These are phyloP conservation scores for Raddia guianensis DNA, from an alignment of 176 grass and related monocot species.

Conservation along the genomic window DNA sequence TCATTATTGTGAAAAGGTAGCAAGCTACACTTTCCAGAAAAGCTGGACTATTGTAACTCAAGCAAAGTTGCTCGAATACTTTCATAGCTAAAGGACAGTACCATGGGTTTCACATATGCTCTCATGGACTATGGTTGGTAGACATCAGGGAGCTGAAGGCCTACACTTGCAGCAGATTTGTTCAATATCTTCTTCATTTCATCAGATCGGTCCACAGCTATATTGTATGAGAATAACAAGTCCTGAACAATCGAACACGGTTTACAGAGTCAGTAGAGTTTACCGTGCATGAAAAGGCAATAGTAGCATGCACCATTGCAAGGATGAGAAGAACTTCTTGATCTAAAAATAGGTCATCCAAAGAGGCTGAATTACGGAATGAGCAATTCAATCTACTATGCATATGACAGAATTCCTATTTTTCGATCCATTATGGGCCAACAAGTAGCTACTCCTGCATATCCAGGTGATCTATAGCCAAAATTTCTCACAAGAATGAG, in stretches of 20 bases:
- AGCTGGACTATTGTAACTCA: slow-evolving; percentile 5
- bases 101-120: not conserved
- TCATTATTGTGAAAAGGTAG: slow-evolving; percentile 12
- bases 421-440: too few relatives aligned
- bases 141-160: slow-evolving; percentile 82
- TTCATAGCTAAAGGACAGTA: slow-evolving; percentile 6
- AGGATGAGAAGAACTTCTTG: too few relatives aligned
- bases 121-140: slow-evolving; percentile 55
- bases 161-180: slow-evolving; percentile 97
- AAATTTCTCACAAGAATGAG: too few relatives aligned
- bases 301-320: too few relatives aligned
- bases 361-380: too few relatives aligned
- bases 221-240: slow-evolving; percentile 87
- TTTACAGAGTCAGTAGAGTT: not conserved
- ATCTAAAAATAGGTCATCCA: too few relatives aligned
- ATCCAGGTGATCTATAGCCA: too few relatives aligned
- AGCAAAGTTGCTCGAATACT: slow-evolving; percentile 7
- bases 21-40: slow-evolving; percentile 10
- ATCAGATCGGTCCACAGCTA: slow-evolving; percentile 85
- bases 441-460: too few relatives aligned
- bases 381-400: too few relatives aligned
- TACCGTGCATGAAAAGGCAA: too few relatives aligned
- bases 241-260: slow-evolving; percentile 52
- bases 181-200: slow-evolving; percentile 90
- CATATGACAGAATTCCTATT: too few relatives aligned